Evolutionary conservation across 495 filamentous ascomycete genomes (phyloP), one percentile per base, ranked within the genome.

Genomic region (Melanomma pulvis-pyrius): DNA sequence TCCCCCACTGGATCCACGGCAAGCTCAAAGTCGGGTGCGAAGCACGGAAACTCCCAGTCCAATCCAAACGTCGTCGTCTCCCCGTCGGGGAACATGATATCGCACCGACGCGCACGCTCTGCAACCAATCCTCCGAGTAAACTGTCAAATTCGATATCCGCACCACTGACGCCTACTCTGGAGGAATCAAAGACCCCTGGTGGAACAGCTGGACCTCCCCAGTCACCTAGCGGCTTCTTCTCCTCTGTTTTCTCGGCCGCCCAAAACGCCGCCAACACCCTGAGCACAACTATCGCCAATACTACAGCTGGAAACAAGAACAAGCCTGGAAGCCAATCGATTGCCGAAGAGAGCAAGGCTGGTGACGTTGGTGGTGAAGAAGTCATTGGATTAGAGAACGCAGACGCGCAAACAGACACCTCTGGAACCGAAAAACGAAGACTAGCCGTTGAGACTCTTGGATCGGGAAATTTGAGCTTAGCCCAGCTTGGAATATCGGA

Each of bases 171-270:
- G 30, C 92, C 94, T 17, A 90, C 87, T 1, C 73, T 82, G 34
- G 87, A 90, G 66, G 87, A 90, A 73, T 66, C 70, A 12, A 87
- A 83, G 65, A 79, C 82, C 0, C 76, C 83, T 8, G 79, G 76
- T 24, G 73, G 82, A 75, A 68, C 74, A 56, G 61, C 77, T 15
- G 59, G 67, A 1, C 64, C 70, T 36, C 82, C 82, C 12, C 82
- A 86, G 63, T 80, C 76, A 57, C 70, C 72, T 47, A 82, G 81
- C 48, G 91, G 92, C 0, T 98, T 98, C 76, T 98, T 98, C 76
- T 93, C 91, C 7, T 90, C 88, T 17, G 89, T 98, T 73, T 91
- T 98, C 70, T 92, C 92, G 30, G 93, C 88, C 29, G 93, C 93
- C 17, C 94, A 98, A 73, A 98, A 90, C 78, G 93, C 96, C 41